Percentiles rank a stretch among this genome's conserved stretches.
Evolutionary conservation across 768 basidiomycete genomes (phyloP).

Genomic region (Chalciporus chontae): DNA sequence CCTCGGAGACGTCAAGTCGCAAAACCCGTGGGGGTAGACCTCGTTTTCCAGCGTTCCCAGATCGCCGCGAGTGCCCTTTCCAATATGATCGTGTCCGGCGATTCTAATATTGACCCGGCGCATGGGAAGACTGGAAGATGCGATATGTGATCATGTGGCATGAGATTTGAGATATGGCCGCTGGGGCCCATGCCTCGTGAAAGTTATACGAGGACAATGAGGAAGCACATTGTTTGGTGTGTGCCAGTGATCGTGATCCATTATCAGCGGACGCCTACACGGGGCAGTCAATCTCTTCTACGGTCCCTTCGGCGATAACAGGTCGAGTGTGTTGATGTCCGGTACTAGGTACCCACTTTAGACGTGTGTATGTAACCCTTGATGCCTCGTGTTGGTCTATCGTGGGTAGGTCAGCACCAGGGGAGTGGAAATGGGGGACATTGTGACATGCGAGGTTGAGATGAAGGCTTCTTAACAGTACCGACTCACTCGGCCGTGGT

Average conservation of each 20-base stretch:
- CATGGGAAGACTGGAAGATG: too few relatives aligned
- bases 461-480: conserved; percentile 12
- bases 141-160: too few relatives aligned
- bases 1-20: not conserved
- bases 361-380: not conserved
- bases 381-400: conserved; percentile 16
- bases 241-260: not conserved
- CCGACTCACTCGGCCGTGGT: conserved; percentile 9
- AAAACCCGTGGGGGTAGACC: not conserved
- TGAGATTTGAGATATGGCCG: not conserved
- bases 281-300: conserved; percentile 16
- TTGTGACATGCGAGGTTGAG: conserved; percentile 4
- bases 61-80: not conserved
- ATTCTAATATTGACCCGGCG: too few relatives aligned
- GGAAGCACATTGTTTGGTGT: conserved; percentile 8
- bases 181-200: conserved; percentile 1
- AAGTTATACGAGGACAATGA: conserved; percentile 14
- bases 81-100: too few relatives aligned
- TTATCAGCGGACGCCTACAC: not conserved
- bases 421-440: conserved; percentile 2
- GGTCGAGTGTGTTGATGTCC: conserved; percentile 1
- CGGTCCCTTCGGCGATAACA: conserved; percentile 17
- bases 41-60: not conserved
- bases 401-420: conserved; percentile 16
- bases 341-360: not conserved